Percentiles rank a stretch among this genome's conserved stretches.
phyloP scores from a whole-genome alignment of 2,329 filamentous ascomycete species.

The Xylariaceae sp. region DNA sequence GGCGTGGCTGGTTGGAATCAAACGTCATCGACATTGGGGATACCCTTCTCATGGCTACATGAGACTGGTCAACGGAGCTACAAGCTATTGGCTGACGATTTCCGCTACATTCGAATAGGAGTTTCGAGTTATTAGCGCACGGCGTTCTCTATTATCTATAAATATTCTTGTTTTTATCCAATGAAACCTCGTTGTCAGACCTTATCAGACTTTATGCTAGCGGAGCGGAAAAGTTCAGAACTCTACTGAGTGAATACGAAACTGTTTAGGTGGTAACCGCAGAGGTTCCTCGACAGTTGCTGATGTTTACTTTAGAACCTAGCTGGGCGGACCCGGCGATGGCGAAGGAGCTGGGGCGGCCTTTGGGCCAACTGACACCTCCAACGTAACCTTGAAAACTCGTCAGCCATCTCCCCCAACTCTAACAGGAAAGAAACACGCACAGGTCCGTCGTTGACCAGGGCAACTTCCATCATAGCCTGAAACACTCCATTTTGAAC shows the following conservation, averaged over 20 bases:
- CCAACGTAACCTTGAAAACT: constrained; percentile 48
- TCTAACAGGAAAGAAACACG: constrained; percentile 27
- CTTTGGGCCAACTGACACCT: constrained; percentile 41
- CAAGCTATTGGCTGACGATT: background rate
- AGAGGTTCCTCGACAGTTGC: too few relatives aligned
- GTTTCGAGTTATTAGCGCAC: background rate
- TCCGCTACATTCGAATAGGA: background rate
- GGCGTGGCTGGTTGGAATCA: background rate
- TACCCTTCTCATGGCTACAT: constrained; percentile 11
- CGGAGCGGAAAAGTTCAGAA: background rate
- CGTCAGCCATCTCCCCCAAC: constrained; percentile 17
- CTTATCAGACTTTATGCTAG: background rate
- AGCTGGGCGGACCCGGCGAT: constrained; percentile 1
- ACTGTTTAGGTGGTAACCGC: too few relatives aligned
- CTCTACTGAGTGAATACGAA: background rate
- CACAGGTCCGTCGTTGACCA: constrained; percentile 85
- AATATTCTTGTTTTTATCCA: constrained; percentile 4
- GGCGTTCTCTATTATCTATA: constrained; percentile 10
- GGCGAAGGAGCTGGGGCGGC: constrained; percentile 25
- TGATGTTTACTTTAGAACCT: background rate
- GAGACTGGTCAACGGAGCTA: constrained; percentile 14
- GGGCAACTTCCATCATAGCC: constrained; percentile 96
- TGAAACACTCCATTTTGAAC: constrained; percentile 98
- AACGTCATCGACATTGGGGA: constrained; percentile 5
- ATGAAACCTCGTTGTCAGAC: background rate